Evolutionary conservation across 2,329 filamentous ascomycete genomes (phyloP).

Genomic region (Ceratocystiopsis sp.): DNA sequence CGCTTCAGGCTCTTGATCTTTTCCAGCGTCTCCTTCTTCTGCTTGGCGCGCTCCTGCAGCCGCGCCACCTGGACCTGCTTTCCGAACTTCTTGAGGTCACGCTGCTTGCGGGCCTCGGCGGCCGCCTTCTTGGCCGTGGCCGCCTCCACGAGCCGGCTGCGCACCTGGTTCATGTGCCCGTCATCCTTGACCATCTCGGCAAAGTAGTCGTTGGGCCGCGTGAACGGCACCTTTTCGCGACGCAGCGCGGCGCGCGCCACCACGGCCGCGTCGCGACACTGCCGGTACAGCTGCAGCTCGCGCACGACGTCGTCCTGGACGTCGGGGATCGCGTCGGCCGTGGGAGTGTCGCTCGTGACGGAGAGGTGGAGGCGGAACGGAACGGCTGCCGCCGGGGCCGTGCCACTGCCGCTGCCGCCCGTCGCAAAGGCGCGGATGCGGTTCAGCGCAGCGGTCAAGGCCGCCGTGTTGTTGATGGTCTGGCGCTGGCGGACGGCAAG

Average conservation of each 20-base stretch:
- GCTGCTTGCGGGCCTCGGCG: conserved; percentile 75
- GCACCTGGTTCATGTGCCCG: conserved; percentile 95
- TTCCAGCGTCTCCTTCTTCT: conserved; percentile 81
- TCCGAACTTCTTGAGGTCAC: conserved; percentile 97
- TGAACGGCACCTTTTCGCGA: conserved; percentile 71
- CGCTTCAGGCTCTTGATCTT: conserved; percentile 92
- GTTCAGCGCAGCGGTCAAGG: conserved; percentile 62
- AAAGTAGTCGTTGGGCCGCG: conserved; percentile 85
- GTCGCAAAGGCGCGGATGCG: conserved; percentile 56
- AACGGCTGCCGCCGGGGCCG: conserved; percentile 32
- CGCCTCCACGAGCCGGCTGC: conserved; percentile 81
- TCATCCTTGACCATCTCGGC: conserved; percentile 99
- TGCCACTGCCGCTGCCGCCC: conserved; percentile 16
- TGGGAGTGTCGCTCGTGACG: conserved; percentile 45
- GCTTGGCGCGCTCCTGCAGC: conserved; percentile 82
- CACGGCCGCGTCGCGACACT: conserved; percentile 65
- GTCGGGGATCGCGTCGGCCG: conserved; percentile 53
- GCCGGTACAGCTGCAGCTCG: conserved; percentile 84
- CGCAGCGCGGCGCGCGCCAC: conserved; percentile 57
- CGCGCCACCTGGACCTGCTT: conserved; percentile 97
- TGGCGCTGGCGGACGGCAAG: conserved; percentile 80
- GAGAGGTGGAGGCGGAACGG: conserved; percentile 75
- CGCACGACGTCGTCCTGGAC: conserved; percentile 83
- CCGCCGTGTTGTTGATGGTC: conserved; percentile 92
- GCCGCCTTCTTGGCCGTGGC: conserved; percentile 85